Evolutionary conservation across 2,329 filamentous ascomycete genomes (phyloP).

Genomic region (Microdochium bolleyi): DNA sequence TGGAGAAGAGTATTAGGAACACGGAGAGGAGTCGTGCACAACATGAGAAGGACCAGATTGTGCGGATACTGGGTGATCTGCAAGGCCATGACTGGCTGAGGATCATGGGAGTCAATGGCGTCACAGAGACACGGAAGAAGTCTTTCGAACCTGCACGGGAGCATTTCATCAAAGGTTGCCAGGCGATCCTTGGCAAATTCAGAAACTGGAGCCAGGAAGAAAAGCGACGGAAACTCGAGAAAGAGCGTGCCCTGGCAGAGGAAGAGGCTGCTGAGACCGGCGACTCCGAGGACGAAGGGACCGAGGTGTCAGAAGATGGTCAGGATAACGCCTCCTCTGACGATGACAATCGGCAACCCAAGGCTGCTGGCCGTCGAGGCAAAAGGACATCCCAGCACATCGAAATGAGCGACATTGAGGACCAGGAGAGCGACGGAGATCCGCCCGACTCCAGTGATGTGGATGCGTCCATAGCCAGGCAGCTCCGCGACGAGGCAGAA

Average conservation of each 20-base stretch:
- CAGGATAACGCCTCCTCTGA: slow-evolving; percentile 20
- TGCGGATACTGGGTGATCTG: slow-evolving; percentile 67
- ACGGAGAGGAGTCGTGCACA: slow-evolving; percentile 57
- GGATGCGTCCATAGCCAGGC: slow-evolving; percentile 63
- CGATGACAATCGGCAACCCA: slow-evolving; percentile 6
- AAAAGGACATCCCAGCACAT: slow-evolving; percentile 20
- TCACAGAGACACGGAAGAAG: slow-evolving; percentile 81
- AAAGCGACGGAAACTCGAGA: slow-evolving; percentile 70
- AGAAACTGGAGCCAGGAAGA: slow-evolving; percentile 83
- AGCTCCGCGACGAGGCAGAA: slow-evolving; percentile 64
- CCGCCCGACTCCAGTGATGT: slow-evolving; percentile 61
- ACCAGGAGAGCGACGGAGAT: slow-evolving; percentile 34
- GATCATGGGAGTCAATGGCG: slow-evolving; percentile 78
- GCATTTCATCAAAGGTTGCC: slow-evolving; percentile 78
- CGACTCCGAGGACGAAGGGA: slow-evolving; percentile 11
- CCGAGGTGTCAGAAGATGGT: slow-evolving; percentile 14
- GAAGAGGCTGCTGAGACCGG: slow-evolving; percentile 34
- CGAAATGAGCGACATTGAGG: slow-evolving; percentile 14
- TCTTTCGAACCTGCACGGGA: slow-evolving; percentile 78
- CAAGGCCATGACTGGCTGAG: slow-evolving; percentile 90
- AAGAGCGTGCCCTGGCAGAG: slow-evolving; percentile 52
- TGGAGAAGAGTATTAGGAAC: slow-evolving; percentile 56
- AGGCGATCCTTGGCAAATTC: slow-evolving; percentile 80
- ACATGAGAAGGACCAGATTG: slow-evolving; percentile 59
- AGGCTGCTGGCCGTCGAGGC: not conserved